phyloP scores from a whole-genome alignment of 225 moss, liverwort and hornwort genomes.

The Pseudoscleropodium purum region DNA sequence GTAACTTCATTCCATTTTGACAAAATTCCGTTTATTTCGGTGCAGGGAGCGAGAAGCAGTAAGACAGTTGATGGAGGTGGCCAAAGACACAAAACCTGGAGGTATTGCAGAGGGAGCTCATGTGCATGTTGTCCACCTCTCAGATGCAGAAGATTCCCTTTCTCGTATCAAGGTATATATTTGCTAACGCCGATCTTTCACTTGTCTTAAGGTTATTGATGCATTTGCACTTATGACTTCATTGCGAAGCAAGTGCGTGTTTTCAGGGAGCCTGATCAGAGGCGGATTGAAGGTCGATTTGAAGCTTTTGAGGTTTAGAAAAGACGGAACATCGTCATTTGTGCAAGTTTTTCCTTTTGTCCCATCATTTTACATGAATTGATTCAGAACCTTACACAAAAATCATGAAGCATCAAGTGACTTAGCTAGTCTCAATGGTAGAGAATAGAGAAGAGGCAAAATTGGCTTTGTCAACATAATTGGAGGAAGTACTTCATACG shows the following conservation, averaged over 20 bases:
- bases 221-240: neutral
- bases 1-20: no score
- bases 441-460: no score
- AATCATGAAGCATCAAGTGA: neutral
- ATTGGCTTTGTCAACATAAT: neutral
- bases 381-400: neutral
- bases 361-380: neutral
- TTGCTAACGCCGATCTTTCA: neutral
- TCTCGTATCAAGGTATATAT: constrained; percentile 52
- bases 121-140: constrained; percentile 82
- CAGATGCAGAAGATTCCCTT: constrained; percentile 60
- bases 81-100: constrained; percentile 61
- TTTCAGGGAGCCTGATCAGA: neutral
- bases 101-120: constrained; percentile 77
- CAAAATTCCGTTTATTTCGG: neutral
- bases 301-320: neutral
- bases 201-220: neutral
- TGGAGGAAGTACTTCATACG: neutral
- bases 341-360: no score
- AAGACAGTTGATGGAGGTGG: constrained; percentile 71
- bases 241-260: neutral
- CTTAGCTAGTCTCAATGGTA: neutral
- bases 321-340: neutral
- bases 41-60: constrained; percentile 86
- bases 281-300: neutral